Evolutionary conservation across 164 flowering plant genomes (phyloP), one percentile per base, ranked within the genome.

Genomic region (Houttuynia cordata): DNA sequence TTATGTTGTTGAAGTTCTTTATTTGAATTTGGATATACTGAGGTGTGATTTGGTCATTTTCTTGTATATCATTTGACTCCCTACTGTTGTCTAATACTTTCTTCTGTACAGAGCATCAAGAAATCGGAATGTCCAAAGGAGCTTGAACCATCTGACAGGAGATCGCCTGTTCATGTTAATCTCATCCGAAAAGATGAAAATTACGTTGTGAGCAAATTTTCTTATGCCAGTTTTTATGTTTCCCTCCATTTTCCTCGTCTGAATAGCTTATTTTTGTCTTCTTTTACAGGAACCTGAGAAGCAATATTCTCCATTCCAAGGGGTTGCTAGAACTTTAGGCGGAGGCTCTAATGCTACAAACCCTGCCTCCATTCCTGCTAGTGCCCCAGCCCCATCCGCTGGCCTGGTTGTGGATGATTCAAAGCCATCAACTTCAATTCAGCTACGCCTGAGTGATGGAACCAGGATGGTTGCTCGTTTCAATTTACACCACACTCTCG

Each of bases 391-490:
- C 21, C 83, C 90, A 34, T 71, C 82, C 0, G 53, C 53, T 51
- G 95, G 95, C 55, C 70, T 83, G 34, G 70, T 78, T 42, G 84
- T 91, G 20, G 87, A 88, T 53, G 69, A 74, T 18, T 64, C 79
- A 21, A 62, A 66, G 65, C 96, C 97, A 41, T 71, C 81, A 24
- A 83, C 97, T 50, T 84, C 97, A 6, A 77, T 91, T 65, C 96
- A 91, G 76, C 79, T 91, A 40, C 74, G 97, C 62, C 69, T 88
- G 60, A 81, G 84, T 6, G 97, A 91, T 76, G 97, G 97, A 1
- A 88, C 97, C 0, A 83, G 96, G 51, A 75, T 88, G 86, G 78
- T 88, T 30, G 75, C 94, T 24, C 90, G 74, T 42, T 91, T 91
- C 80, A 91, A 91, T 71, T 65, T 57, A 59, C 76, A 79, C 70